Base-by-base conservation (phyloP, 441 rosid genomes). In the Metrosideros polymorpha region DNA sequence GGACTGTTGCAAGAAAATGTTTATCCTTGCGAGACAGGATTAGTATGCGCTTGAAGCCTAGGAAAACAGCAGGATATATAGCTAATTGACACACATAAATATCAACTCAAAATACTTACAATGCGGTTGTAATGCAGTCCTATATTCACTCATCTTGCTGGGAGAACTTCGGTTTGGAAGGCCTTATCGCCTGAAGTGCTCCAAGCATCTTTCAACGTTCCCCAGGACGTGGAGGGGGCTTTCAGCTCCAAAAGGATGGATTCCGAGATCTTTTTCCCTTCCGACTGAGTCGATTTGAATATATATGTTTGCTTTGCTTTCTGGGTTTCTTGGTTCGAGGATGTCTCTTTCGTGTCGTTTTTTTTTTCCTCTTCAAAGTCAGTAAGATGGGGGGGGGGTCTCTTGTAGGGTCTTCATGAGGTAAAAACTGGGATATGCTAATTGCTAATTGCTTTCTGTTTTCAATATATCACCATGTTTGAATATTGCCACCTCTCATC, bases 141-240 rank as follows among this genome's bases (percentile, higher is more conserved):
- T 0, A 90, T 97, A 32, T 97, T 97, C 94, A 92, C 98, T 30
- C 97, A 97, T 87, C 86, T 97, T 91, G 99, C 98, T 15, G 99
- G 99, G 84, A 95, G 91, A 86, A 97, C 95, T 32, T 92, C 94
- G 1, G 93, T 90, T 53, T 94, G 95, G 96, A 95, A 96, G 94
- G 94, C 98, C 4, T 61, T 97, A 86, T 97, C 98, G 3, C 96
- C 98, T 5, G 89, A 92, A 82, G 98, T 96, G 87, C 87, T 97
- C 27, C 88, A 92, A 88, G 98, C 98, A 47, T 85, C 99, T 18
- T 95, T 97, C 89, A 93, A 93, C 66, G 94, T 97, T 57, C 10
- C 89, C 19, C 87, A 93, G 3, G 96, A 94, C 12, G 87, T 91
- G 6, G 97, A 95, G 90, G 53, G 92, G 59, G 79, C 84, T 2